phyloP scores from a whole-genome alignment of 2,329 filamentous ascomycete species.

The Zasmidium citrigriseum region DNA sequence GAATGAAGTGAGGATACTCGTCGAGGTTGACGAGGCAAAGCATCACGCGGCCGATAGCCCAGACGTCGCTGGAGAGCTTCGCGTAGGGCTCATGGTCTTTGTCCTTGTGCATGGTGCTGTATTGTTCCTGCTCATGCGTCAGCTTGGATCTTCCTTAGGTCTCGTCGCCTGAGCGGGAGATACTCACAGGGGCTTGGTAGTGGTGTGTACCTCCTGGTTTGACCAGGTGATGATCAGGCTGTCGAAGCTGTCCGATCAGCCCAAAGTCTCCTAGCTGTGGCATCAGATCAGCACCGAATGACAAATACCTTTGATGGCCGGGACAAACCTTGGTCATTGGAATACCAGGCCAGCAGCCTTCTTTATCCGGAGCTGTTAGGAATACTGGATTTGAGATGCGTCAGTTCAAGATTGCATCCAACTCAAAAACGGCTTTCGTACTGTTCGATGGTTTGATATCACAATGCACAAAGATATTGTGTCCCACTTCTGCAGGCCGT shows the following conservation, averaged over 20 bases:
- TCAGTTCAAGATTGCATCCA: background rate
- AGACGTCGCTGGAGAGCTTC: background rate
- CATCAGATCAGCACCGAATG: background rate
- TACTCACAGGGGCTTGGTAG: background rate
- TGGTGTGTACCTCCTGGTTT: background rate
- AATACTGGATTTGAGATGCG: background rate
- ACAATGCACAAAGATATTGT: background rate
- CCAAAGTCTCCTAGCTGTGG: background rate
- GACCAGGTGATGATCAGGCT: background rate
- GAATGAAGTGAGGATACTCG: no score
- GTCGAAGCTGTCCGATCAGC: background rate
- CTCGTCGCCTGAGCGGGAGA: background rate
- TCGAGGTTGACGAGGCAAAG: background rate
- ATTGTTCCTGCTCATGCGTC: no score
- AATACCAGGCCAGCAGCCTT: background rate
- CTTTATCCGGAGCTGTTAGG: background rate
- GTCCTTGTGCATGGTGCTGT: no score
- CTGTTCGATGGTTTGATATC: background rate
- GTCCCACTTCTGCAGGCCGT: background rate
- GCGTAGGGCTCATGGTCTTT: no score
- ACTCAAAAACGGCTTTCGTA: background rate
- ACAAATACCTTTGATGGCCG: background rate
- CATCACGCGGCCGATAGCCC: background rate
- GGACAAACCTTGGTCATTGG: background rate
- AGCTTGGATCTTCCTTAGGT: no score